Conservation (phyloP, 108 stramenopile species). For the Nannochloropsis gaditana region DNA sequence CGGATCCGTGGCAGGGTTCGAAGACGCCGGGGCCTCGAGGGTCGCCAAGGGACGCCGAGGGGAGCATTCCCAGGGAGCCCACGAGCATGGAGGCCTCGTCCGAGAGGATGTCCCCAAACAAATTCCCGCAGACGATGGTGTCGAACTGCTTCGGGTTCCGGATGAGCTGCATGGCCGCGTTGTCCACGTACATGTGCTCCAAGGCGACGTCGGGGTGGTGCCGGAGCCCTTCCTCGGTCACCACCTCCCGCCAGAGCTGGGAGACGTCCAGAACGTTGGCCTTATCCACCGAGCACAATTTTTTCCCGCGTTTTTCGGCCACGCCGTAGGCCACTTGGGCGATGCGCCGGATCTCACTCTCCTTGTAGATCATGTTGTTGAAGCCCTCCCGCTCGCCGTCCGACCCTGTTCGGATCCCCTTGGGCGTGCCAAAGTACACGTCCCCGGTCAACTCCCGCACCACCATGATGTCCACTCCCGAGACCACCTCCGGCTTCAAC, state of each 20-base stretch:
- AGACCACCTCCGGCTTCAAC: conserved; percentile 91
- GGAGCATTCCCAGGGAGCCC: conserved; percentile 94
- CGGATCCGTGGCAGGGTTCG: conserved; percentile 96
- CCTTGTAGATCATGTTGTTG: conserved; percentile 98
- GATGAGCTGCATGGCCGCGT: conserved; percentile 86
- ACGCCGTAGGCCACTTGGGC: conserved; percentile 65
- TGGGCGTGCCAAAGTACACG: conserved; percentile 98
- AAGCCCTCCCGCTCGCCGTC: conserved; percentile 73
- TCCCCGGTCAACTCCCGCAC: conserved; percentile 96
- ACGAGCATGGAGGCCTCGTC: conserved; percentile 97
- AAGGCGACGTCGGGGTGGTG: conserved; percentile 83
- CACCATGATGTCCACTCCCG: conserved; percentile 94
- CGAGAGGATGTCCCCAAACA: conserved; percentile 96
- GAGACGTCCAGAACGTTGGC: conserved; percentile 97
- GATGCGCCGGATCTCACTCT: conserved; percentile 78
- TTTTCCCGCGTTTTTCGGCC: conserved; percentile 78
- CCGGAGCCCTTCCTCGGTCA: conserved; percentile 65
- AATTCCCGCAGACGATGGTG: conserved; percentile 93
- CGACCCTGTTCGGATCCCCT: conserved; percentile 64
- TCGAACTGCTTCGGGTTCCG: conserved; percentile 97
- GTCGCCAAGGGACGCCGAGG: conserved; percentile 89
- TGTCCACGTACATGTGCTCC: conserved; percentile 97
- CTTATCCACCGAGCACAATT: conserved; percentile 95
- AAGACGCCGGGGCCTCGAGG: conserved; percentile 89
- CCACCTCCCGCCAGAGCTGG: conserved; percentile 93